Percentiles rank a stretch among this genome's conserved stretches.
phyloP scores from a whole-genome alignment of 805 yeast species.

The Lipomyces starkeyi region DNA sequence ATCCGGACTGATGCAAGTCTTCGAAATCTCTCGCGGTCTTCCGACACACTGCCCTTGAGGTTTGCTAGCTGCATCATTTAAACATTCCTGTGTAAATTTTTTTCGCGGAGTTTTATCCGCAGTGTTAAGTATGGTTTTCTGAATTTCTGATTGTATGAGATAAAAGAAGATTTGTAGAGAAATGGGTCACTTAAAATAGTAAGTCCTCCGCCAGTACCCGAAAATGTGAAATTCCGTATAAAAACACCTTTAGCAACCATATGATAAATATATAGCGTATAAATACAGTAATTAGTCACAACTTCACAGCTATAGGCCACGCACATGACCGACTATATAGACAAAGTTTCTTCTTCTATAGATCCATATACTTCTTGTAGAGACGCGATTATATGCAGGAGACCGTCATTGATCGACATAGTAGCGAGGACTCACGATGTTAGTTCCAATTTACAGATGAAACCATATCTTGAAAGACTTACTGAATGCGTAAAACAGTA shows the following conservation, averaged over 20 bases:
- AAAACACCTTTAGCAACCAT: not conserved
- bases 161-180: no score
- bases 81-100: no score
- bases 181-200: no score
- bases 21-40: no score
- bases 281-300: not conserved
- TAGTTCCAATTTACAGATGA: not conserved
- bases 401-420: slow-evolving; percentile 66
- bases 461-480: not conserved
- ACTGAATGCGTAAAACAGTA: slow-evolving; percentile 71
- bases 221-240: not conserved
- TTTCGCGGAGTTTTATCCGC: no score
- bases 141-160: no score
- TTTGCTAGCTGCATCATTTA: no score
- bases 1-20: no score
- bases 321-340: slow-evolving; percentile 47
- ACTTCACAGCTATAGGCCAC: not conserved
- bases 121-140: no score
- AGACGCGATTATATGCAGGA: slow-evolving; percentile 60
- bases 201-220: no score
- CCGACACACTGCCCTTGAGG: no score
- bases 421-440: slow-evolving; percentile 59
- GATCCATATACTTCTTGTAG: slow-evolving; percentile 69
- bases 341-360: slow-evolving; percentile 66
- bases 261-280: not conserved